phyloP scores from a whole-genome alignment of 805 yeast species.

The Kluyveromyces dobzhanskii region DNA sequence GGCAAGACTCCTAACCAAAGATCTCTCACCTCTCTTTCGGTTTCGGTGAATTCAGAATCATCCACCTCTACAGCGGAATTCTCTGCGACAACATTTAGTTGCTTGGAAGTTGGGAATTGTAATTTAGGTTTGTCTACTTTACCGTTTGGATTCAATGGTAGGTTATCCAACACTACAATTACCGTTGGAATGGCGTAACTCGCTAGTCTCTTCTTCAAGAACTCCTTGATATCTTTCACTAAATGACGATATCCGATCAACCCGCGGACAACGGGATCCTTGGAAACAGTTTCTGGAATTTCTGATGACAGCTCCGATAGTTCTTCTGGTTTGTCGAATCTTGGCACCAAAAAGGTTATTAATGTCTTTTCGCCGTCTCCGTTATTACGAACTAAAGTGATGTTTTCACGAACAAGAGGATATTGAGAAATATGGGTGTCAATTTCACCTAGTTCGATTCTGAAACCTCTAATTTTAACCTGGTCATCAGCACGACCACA shows the following conservation, averaged over 20 bases:
- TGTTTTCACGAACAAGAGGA: conserved; percentile 83
- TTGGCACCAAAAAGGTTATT: conserved; percentile 88
- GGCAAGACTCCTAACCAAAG: conserved; percentile 85
- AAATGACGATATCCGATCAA: conserved; percentile 67
- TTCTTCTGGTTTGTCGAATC: conserved; percentile 42
- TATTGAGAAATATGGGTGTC: conserved; percentile 96
- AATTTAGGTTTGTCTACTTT: conserved; percentile 95
- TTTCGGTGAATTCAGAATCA: conserved; percentile 48
- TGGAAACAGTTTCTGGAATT: conserved; percentile 31
- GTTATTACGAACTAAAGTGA: conserved; percentile 86
- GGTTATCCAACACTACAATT: conserved; percentile 73
- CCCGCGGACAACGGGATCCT: conserved; percentile 69
- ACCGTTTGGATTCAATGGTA: conserved; percentile 97
- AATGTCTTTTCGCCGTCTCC: conserved; percentile 87
- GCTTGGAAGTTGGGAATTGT: conserved; percentile 89
- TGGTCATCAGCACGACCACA: conserved; percentile 99
- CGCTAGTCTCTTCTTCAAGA: conserved; percentile 82
- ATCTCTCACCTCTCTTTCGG: conserved; percentile 64
- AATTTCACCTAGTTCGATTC: conserved; percentile 97
- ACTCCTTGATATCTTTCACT: conserved; percentile 72
- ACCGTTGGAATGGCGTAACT: conserved; percentile 89
- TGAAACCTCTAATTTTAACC: conserved; percentile 95
- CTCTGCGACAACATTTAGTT: conserved; percentile 65
- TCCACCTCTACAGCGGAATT: conserved; percentile 35
- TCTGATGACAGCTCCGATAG: conserved; percentile 37